phyloP scores from a whole-genome alignment of 2,329 filamentous ascomycete species.

The Aschersonia sp. region DNA sequence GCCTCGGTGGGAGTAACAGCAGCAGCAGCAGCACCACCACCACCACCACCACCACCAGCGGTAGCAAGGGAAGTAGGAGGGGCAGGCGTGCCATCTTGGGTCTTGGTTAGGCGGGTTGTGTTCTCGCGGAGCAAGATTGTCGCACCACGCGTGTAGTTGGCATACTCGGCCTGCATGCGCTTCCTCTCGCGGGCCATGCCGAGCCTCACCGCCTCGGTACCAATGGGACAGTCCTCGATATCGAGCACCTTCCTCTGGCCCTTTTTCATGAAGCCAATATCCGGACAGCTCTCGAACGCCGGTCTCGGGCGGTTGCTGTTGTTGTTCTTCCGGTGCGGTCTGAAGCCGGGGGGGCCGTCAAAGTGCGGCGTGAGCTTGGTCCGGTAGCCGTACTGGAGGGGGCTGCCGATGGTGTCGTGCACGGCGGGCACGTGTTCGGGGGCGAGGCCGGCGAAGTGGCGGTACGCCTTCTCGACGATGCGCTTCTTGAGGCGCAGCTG shows the following conservation, averaged over 20 bases:
- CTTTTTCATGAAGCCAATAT: conserved; percentile 84
- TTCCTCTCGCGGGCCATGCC: conserved; percentile 70
- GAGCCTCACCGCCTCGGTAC: conserved; percentile 67
- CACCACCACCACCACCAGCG: too few species aligned
- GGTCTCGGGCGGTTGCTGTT: conserved; percentile 20
- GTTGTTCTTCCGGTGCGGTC: conserved; percentile 26
- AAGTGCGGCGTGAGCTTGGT: conserved; percentile 98
- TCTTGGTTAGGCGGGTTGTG: conserved; percentile 51
- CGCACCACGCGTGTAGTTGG: conserved; percentile 63
- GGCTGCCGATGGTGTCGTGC: conserved; percentile 76
- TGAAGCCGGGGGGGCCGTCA: conserved; percentile 51
- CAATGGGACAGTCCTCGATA: conserved; percentile 95
- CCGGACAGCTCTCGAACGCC: conserved; percentile 49
- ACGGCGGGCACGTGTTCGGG: conserved; percentile 62
- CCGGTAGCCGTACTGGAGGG: conserved; percentile 82
- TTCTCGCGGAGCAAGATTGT: conserved; percentile 82
- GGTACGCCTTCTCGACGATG: conserved; percentile 82
- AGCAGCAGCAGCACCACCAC: too few species aligned
- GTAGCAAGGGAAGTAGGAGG: too few species aligned
- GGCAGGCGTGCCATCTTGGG: conserved; percentile 3
- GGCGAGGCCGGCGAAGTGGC: conserved; percentile 75
- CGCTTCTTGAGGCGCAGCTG: conserved; percentile 74
- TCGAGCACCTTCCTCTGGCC: conserved; percentile 69
- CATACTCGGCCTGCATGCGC: conserved; percentile 55
- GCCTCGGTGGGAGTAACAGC: neutral